Evolutionary conservation across 176 grass and related monocot genomes (phyloP).

Genomic region (Ensete ventricosum): DNA sequence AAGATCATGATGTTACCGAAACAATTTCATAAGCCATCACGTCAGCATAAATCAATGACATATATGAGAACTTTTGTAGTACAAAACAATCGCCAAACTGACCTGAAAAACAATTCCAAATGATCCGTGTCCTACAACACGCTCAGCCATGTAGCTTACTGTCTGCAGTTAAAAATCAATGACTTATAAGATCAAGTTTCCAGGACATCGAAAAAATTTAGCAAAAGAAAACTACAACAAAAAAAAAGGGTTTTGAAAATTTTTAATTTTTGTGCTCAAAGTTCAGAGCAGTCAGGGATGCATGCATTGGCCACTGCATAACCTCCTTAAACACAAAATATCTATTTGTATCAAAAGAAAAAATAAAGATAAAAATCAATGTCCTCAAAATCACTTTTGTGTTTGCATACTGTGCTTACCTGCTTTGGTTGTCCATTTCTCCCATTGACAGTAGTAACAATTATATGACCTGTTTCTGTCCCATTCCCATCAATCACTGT

Average conservation of each 20-base stretch:
- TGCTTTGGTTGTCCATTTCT: constrained; percentile 71
- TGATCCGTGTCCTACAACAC: constrained; percentile 67
- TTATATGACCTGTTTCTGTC: constrained; percentile 63
- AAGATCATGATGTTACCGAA: constrained; percentile 6
- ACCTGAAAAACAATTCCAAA: constrained; percentile 91
- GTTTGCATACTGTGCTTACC: constrained; percentile 25
- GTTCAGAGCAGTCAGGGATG: no score
- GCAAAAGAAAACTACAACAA: neutral
- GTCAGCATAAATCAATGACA: neutral
- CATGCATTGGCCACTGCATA: no score
- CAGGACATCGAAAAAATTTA: neutral
- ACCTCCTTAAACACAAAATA: no score
- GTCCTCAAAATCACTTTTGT: neutral
- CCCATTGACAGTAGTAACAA: constrained; percentile 52
- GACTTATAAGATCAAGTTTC: neutral
- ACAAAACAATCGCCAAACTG: neutral
- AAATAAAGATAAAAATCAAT: neutral
- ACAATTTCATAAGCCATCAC: neutral
- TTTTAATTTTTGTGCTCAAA: no score
- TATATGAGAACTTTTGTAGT: neutral
- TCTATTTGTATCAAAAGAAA: neutral
- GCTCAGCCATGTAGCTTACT: constrained; percentile 82
- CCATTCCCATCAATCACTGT: constrained; percentile 62
- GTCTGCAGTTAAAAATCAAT: constrained; percentile 37
- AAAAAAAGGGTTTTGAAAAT: neutral